These are phyloP conservation scores for Aspergillus texensis DNA, from an alignment of 2,329 filamentous ascomycete genomes.

Conservation along the genomic window DNA sequence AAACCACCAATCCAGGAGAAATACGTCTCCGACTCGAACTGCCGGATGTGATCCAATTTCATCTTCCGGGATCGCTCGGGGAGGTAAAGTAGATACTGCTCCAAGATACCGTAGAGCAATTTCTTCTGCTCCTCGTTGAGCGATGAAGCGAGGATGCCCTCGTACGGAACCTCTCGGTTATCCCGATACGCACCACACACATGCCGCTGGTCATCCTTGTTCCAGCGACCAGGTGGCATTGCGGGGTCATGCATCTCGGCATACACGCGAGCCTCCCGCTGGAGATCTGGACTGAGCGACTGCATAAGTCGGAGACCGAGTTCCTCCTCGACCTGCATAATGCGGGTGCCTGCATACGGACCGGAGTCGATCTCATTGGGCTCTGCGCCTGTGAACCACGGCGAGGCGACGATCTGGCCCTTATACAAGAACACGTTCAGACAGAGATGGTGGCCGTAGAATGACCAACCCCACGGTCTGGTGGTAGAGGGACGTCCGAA, in stretches of 20 bases:
- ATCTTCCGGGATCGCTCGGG: slow-evolving; percentile 58
- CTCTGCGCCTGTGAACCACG: slow-evolving; percentile 79
- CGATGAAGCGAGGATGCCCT: slow-evolving; percentile 62
- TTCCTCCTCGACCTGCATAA: slow-evolving; percentile 66
- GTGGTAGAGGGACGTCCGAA: slow-evolving; percentile 65
- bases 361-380: slow-evolving; percentile 73
- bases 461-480: slow-evolving; percentile 69
- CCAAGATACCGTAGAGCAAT: slow-evolving; percentile 60
- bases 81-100: slow-evolving; percentile 70
- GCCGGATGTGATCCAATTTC: slow-evolving; percentile 58
- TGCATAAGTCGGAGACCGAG: slow-evolving; percentile 73
- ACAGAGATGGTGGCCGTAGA: slow-evolving; percentile 80
- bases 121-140: slow-evolving; percentile 51
- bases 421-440: slow-evolving; percentile 70
- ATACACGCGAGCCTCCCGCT: slow-evolving; percentile 59
- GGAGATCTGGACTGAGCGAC: slow-evolving; percentile 52
- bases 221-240: slow-evolving; percentile 69
- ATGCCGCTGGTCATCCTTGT: slow-evolving; percentile 78
- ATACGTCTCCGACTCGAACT: slow-evolving; percentile 69
- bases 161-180: slow-evolving; percentile 74
- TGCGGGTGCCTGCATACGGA: slow-evolving; percentile 63
- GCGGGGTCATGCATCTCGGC: slow-evolving; percentile 62
- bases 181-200: slow-evolving; percentile 77
- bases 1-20: slow-evolving; percentile 76
- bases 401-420: slow-evolving; percentile 68